phyloP scores from a whole-genome alignment of 768 basidiomycete species.

The Leucocoprinus birnbaumii region DNA sequence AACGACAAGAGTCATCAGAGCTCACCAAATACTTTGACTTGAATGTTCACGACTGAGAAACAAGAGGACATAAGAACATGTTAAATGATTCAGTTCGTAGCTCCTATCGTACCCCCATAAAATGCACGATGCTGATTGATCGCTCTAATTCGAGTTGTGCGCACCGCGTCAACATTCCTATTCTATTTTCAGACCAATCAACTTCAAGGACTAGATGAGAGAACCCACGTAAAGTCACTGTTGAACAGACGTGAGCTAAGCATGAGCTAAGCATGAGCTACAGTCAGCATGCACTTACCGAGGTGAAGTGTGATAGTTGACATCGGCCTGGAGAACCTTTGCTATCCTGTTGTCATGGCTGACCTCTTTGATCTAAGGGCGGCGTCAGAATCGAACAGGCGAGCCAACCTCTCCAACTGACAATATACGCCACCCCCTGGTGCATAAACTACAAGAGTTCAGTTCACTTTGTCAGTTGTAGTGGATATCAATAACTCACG shows the following conservation, averaged over 20 bases:
- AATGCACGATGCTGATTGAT: slow-evolving; percentile 58
- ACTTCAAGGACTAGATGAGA: background rate
- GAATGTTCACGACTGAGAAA: slow-evolving; percentile 55
- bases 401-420: slow-evolving; percentile 26
- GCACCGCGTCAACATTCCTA: slow-evolving; percentile 75
- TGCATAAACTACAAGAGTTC: slow-evolving; percentile 66
- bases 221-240: slow-evolving; percentile 73
- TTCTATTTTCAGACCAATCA: no score
- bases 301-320: slow-evolving; percentile 81
- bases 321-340: slow-evolving; percentile 66
- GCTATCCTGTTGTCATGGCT: slow-evolving; percentile 77
- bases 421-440: slow-evolving; percentile 80
- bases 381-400: background rate
- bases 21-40: slow-evolving; percentile 74
- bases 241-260: background rate
- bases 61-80: background rate
- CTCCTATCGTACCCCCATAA: slow-evolving; percentile 62
- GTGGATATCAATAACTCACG: slow-evolving; percentile 33
- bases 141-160: slow-evolving; percentile 71
- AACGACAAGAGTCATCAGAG: background rate
- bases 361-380: slow-evolving; percentile 65
- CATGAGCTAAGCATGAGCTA: background rate
- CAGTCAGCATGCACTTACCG: slow-evolving; percentile 34
- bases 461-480: background rate
- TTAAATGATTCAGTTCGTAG: background rate